Base-by-base conservation (phyloP, 2,329 filamentous ascomycete species). In the Penicillium sp. region DNA sequence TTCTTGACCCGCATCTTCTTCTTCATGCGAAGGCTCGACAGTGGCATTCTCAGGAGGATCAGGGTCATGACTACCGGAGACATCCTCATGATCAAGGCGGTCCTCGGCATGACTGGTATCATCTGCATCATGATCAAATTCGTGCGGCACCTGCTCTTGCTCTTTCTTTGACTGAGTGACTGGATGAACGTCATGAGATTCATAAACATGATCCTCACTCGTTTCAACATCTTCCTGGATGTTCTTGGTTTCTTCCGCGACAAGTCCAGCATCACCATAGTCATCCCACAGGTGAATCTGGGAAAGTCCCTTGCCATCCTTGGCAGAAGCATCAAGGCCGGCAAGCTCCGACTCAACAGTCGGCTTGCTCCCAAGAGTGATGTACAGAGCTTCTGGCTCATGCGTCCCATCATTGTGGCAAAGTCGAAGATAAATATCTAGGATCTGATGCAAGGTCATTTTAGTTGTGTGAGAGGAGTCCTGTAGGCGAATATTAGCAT, bases 351-450 rank as follows among this genome's bases (percentile, higher is more conserved):
- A 70, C 3, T 68, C 63, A 53, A 83, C 76, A 33, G 74, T 76
- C 27, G 73, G 64, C 53, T 75, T 78, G 14, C 72, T 74, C 36
- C 67, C 69, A 35, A 86, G 66, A 7, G 70, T 71, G 39, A 84
- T 65, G 51, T 80, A 78, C n/a, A 84, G 68, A 11, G 79, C 75
- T 20, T 76, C 71, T 2, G 74, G 72, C 15, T 71, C 60, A 36
- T 72, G 64, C 27, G 70, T 60, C 16, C 73, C 77, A 56, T 84
- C 81, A 54, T 84, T 81, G 20, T 70, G 70, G 48, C 77, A 73
- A 31, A 86, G 65, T 11, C 71, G 68, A 42, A 81, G 62, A 53
- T 82, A 83, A 31, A 83, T 59, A 36, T 78, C 71, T 43, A 84
- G 62, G 30, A 86, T 67, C 41, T 81, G 72, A 31, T 73, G 66